Evolutionary conservation across 306 rosid genomes (phyloP).

Genomic region (Cajanus cajan): DNA sequence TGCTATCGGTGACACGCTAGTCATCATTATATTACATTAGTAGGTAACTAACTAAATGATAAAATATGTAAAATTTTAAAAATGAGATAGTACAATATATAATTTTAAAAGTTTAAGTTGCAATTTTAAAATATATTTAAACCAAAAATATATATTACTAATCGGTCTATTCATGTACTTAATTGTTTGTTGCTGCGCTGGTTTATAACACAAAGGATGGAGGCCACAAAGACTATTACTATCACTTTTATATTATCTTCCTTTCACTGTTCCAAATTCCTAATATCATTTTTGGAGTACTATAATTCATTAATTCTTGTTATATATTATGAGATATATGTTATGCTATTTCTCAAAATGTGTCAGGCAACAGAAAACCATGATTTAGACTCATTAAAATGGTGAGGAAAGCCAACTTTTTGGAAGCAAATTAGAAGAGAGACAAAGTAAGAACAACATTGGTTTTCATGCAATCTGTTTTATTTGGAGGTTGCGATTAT

Average conservation of each 20-base stretch:
- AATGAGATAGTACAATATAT: too few species aligned
- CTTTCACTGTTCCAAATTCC: not conserved
- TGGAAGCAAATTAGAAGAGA: slow-evolving; percentile 19
- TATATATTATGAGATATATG: not conserved
- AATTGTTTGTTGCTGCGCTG: not conserved
- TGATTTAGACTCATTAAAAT: slow-evolving; percentile 33
- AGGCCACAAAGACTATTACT: not conserved
- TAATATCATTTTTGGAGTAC: too few species aligned
- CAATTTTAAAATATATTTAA: too few species aligned
- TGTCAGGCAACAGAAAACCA: slow-evolving; percentile 39
- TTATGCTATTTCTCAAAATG: slow-evolving; percentile 27
- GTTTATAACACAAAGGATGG: not conserved
- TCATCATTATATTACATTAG: too few species aligned
- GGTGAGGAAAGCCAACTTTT: slow-evolving; percentile 45
- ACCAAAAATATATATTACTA: too few species aligned
- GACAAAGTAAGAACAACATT: slow-evolving; percentile 23
- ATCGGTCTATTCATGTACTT: not conserved
- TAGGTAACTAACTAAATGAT: too few species aligned
- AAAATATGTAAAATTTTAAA: too few species aligned
- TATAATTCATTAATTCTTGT: too few species aligned
- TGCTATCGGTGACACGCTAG: too few species aligned
- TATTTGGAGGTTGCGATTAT: slow-evolving; percentile 38
- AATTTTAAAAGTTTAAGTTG: too few species aligned
- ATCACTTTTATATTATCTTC: too few species aligned
- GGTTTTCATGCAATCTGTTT: slow-evolving; percentile 43